Percentiles rank a stretch among this genome's conserved stretches.
Conservation (phyloP, 2,329 filamentous ascomycete species). For the Coleophoma cylindrospora region DNA sequence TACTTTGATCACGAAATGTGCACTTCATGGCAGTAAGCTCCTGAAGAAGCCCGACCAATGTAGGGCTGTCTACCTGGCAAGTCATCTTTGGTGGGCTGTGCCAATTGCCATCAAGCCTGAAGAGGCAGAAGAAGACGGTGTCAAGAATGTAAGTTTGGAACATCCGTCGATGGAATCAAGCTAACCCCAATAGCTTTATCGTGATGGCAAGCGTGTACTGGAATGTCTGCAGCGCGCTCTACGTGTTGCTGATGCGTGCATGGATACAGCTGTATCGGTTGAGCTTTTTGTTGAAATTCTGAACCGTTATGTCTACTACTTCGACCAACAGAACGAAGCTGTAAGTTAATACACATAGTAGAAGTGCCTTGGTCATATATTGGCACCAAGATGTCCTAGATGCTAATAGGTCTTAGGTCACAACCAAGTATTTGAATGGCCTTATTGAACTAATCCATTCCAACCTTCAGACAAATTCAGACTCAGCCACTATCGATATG, state of each 20-base stretch:
- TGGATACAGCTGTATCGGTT: slow-evolving; percentile 96
- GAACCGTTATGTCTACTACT: slow-evolving; percentile 98
- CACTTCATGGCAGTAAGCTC: slow-evolving; percentile 92
- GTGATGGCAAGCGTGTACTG: slow-evolving; percentile 92
- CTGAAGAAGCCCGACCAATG: slow-evolving; percentile 98
- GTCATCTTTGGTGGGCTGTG: slow-evolving; percentile 96
- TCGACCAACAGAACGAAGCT: slow-evolving; percentile 97
- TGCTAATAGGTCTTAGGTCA: slow-evolving; percentile 50
- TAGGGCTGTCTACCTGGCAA: slow-evolving; percentile 91
- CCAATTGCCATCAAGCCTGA: slow-evolving; percentile 74
- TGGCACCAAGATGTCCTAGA: neutral
- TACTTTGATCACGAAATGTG: slow-evolving; percentile 95
- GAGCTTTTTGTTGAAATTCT: slow-evolving; percentile 98
- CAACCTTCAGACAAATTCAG: slow-evolving; percentile 80
- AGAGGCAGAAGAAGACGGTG: slow-evolving; percentile 67
- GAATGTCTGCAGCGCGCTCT: slow-evolving; percentile 94
- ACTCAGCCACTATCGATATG: slow-evolving; percentile 77
- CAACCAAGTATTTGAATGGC: slow-evolving; percentile 95
- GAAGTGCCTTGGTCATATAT: too few species aligned
- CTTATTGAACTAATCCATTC: slow-evolving; percentile 98
- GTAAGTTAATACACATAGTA: slow-evolving; percentile 38
- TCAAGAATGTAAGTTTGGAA: slow-evolving; percentile 57
- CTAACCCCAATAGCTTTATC: slow-evolving; percentile 66
- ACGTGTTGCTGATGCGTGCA: slow-evolving; percentile 94
- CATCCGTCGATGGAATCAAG: neutral